Base-by-base conservation (phyloP, 208 protist species). In the Histomonas meleagridis region DNA sequence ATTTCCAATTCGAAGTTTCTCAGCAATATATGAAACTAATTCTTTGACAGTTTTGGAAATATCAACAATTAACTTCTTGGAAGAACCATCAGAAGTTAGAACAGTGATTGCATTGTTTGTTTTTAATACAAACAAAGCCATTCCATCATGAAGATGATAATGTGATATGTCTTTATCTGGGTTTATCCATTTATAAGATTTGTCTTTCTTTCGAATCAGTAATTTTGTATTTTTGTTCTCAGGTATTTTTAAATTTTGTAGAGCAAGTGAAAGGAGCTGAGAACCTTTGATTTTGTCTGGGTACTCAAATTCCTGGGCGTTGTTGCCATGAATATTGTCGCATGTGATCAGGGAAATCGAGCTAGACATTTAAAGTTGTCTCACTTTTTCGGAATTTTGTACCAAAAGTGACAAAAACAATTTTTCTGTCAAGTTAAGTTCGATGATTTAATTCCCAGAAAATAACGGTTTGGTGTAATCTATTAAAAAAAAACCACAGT, bases 1-100 rank as follows among this genome's bases (percentile, higher is more conserved):
- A 76, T 76, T 35, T 55, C 38, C 46, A 10, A 86, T 55, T 10
- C 46, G 43, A 7, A 86, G 38, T 86, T 86, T 86, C 26, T 86
- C 76, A 38, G 76, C 40, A 86, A 86, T 86, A 55, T 38, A 86
- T 48, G 23, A 23, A 86, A 86, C 76, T 26, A 86, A 40, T 35
- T 57, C 76, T 14, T n/a, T 55, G 40, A 43, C 43, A 38, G 43
- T 86, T 55, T 86, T 43, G 9, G 76, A 38, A 38, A 86, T 86
- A 86, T 86, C 76, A 46, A 86, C 0, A 18, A 86, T 4, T 10
- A 86, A 26, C 46, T 86, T 86, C 46, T 86, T 86, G 0, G 43
- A 55, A 1, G 76, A 43, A 26, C 76, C 76, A 86, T 43, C 43
- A 55, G 76, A 32, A 14, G 76, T 86, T 4, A 51, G 10, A 86